phyloP scores from a whole-genome alignment of 306 rosid species.

The Adenanthera pavonina region DNA sequence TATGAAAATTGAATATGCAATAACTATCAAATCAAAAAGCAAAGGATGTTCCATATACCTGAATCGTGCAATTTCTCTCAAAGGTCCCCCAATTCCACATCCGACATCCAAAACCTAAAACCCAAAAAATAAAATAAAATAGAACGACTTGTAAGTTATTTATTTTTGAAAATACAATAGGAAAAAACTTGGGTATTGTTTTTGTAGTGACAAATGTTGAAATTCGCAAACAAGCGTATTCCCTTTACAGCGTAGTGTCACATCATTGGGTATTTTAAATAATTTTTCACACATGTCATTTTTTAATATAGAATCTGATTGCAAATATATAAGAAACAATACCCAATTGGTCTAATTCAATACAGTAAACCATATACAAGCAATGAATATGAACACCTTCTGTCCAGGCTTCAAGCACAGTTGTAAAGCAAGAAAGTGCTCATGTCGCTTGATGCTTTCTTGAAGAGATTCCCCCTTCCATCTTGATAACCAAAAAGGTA shows the following conservation, averaged over 20 bases:
- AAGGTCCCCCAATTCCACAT: slow-evolving; percentile 86
- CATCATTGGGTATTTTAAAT: neutral
- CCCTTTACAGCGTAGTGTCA: neutral
- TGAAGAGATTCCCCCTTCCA: no score
- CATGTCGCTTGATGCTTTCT: no score
- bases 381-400: slow-evolving; percentile 52
- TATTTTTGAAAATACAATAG: neutral
- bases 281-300: neutral
- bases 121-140: neutral
- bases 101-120: slow-evolving; percentile 81
- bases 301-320: neutral
- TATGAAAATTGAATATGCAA: neutral
- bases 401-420: slow-evolving; percentile 81
- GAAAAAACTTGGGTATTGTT: neutral
- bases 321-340: neutral
- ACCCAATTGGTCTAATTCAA: neutral
- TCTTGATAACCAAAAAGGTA: no score
- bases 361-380: neutral
- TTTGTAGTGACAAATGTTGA: neutral
- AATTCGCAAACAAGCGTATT: neutral
- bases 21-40: neutral
- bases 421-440: no score
- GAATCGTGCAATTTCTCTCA: slow-evolving; percentile 77
- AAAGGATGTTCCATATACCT: slow-evolving; percentile 47
- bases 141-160: neutral